Base-by-base conservation (phyloP, 140 eudicot species). In the Ambrosia hybrid region DNA sequence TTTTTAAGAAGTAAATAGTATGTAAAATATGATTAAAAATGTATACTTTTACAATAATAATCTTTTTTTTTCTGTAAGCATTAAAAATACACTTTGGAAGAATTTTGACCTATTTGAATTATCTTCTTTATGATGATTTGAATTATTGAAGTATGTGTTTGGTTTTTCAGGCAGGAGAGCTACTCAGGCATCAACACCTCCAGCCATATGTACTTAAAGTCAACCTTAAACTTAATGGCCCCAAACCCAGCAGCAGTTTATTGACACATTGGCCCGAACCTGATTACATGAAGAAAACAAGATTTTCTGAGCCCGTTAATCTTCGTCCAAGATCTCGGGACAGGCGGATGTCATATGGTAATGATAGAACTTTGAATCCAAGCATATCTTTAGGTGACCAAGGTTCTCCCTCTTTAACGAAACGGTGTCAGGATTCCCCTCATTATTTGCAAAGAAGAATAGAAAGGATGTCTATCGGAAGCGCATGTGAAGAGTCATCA, bases 311-410 rank as follows among this genome's bases (percentile, higher is more conserved):
- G 80, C 90, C 98, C 0, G 71, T 59, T 71, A 64, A 81, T 68
- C 83, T 68, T 68, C 74, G 73, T 66, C 61, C 92, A 11, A 59
- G 52, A 33, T 65, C 88, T 68, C 79, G 77, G 56, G 92, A 88
- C 33, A 85, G 81, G 75, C 86, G 89, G 55, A 34, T 77, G 17
- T 88, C 94, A 17, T 79, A 59, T 69, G 89, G 88, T 21, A 86
- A 86, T 67, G 93, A 93, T 66, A 93, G 98, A 78, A 83, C 89
- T 74, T 65, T 87, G 78, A 90, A 93, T 86, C 98, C 98, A 49
- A 93, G 98, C 81, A 79, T 87, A 65, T 90, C 97, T 58, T 79
- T 81, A 65, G 83, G 84, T 79, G 98, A 86, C 41, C 89, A 83
- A 59, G 89, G 80, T 63, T 80, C 84, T 48, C 74, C 80, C 6